These are phyloP conservation scores for Acanthamoeba lenticulata DNA, from an alignment of 208 protist species.

Conservation along the genomic window DNA sequence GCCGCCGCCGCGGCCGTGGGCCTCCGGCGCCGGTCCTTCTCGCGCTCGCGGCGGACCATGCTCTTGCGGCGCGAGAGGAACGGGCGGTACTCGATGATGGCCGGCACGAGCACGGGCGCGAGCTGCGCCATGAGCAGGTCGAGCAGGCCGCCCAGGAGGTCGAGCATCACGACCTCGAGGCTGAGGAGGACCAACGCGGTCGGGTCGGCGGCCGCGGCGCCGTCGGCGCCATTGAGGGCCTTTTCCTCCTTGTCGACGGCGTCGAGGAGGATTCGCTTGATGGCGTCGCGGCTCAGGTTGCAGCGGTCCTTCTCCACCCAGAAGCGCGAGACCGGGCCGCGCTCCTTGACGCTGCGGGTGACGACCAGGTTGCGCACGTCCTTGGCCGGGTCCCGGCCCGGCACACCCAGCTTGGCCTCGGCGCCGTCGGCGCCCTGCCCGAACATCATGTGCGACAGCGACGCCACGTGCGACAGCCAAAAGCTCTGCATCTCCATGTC, in stretches of 20 bases:
- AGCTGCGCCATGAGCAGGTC: neutral
- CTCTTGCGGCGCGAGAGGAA: constrained; percentile 30
- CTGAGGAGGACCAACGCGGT: neutral
- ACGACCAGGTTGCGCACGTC: constrained; percentile 33
- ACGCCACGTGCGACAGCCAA: constrained; percentile 20
- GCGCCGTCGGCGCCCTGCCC: neutral
- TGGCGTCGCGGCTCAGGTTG: neutral
- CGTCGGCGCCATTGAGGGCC: neutral
- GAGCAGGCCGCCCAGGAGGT: neutral
- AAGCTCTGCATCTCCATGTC: constrained; percentile 50
- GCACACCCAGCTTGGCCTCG: neutral
- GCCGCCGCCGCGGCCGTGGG: neutral
- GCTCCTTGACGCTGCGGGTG: neutral
- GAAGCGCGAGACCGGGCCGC: neutral
- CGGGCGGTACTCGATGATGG: constrained; percentile 42
- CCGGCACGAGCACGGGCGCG: constrained; percentile 6
- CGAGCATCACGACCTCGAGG: constrained; percentile 28
- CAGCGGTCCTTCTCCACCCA: neutral
- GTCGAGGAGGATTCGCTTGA: neutral
- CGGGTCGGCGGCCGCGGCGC: neutral
- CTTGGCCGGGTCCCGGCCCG: neutral
- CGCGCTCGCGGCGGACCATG: constrained; percentile 52
- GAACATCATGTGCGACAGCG: constrained; percentile 9
- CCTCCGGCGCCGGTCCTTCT: neutral
- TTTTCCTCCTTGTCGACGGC: neutral